Evolutionary conservation across 441 rosid species (phyloP), one percentile per base, ranked within the genome.

Genomic region (Euphorbia celastroides): DNA sequence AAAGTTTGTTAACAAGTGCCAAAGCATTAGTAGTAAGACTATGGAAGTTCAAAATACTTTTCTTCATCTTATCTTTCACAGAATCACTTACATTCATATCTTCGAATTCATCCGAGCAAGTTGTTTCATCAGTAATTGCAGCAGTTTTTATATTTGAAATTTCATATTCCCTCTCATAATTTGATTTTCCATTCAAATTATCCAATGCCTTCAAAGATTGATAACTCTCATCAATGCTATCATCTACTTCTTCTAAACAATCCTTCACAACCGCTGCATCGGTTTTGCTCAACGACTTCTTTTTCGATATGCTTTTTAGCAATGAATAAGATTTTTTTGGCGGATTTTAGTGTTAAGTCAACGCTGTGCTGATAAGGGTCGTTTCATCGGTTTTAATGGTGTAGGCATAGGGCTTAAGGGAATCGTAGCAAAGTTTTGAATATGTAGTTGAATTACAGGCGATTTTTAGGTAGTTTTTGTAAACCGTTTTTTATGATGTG

Each of bases 101-200:
- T 6, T 80, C 86, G 42, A 89, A 73, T 58, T 77, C 96, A 60
- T 89, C 98, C 8, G 81, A 77, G 73, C 98, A 92, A 6, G 93
- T 85, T 12, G 69, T 75, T 62, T 88, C 87, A 55, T 89, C 81
- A 0, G 98, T 89, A 55, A 88, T 68, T 5, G 89, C 91, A 0
- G 86, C 78, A 73, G 89, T 89, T 81, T 79, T 73, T 32, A 86
- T 72, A 61, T 82, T 78, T 5, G 60, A 60, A 46, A 85, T 65
- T 25, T 78, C 82, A 32, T 69, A 69, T 65, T 75, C 72, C 57
- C 44, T 56, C 32, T 69, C 5, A 10, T 13, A 2, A 3, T 19
- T 2, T 23, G n/a, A 27, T 13, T 78, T 36, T 3, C 38, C 73
- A 14, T 67, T 66, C 13, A 78, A 20, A 42, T 68, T 70, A 0